Percentiles rank a stretch among this genome's conserved stretches.
Evolutionary conservation across 2,329 filamentous ascomycete genomes (phyloP).

Genomic region (Arthroderma sp.): DNA sequence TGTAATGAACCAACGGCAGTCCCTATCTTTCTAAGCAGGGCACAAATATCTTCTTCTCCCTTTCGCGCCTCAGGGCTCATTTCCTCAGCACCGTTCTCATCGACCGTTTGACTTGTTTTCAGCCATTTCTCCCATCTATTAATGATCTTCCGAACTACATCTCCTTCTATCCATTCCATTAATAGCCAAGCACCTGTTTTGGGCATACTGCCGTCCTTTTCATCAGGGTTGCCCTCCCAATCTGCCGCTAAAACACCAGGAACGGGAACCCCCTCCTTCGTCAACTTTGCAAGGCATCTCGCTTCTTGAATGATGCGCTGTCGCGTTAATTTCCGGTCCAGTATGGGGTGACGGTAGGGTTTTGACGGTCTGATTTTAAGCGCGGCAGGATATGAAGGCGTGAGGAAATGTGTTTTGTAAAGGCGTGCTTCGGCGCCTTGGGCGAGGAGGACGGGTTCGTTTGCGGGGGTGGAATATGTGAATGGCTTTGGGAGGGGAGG

Average conservation of each 20-base stretch:
- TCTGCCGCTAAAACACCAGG: conserved; percentile 64
- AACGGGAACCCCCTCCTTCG: conserved; percentile 65
- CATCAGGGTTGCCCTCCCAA: conserved; percentile 35
- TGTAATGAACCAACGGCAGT: conserved; percentile 63
- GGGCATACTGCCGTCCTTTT: conserved; percentile 39
- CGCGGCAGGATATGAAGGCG: conserved; percentile 54
- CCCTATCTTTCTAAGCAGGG: conserved; percentile 59
- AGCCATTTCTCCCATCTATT: conserved; percentile 52
- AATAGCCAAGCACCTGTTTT: conserved; percentile 66
- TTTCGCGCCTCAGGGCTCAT: conserved; percentile 5
- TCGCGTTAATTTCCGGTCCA: conserved; percentile 76
- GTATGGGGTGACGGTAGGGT: conserved; percentile 76
- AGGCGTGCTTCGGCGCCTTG: conserved; percentile 94
- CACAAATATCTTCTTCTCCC: conserved; percentile 39
- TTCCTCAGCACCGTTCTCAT: conserved; percentile 16
- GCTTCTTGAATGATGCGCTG: conserved; percentile 83
- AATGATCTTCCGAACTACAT: conserved; percentile 55
- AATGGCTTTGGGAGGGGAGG: conserved; percentile 50
- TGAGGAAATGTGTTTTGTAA: conserved; percentile 73
- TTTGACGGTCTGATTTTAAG: conserved; percentile 88
- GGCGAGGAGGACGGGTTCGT: conserved; percentile 58
- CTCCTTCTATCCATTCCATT: conserved; percentile 73
- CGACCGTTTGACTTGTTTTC: conserved; percentile 15
- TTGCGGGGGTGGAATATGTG: conserved; percentile 41
- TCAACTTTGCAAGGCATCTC: conserved; percentile 65